phyloP scores from a whole-genome alignment of 441 rosid genomes.

The Pelargonium myrrhifolium region DNA sequence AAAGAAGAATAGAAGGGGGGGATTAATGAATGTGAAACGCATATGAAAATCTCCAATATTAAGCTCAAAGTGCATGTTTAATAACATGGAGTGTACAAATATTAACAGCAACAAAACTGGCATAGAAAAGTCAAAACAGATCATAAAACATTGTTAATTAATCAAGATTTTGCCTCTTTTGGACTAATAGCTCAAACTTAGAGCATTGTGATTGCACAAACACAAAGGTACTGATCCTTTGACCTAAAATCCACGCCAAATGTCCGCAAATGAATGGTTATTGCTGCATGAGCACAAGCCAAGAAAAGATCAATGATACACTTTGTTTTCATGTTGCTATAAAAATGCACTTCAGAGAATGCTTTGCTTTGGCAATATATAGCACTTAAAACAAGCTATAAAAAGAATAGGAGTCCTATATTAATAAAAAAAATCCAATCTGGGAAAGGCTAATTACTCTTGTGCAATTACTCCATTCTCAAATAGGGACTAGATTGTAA shows the following conservation, averaged over 20 bases:
- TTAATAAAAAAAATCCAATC: slow-evolving; percentile 9
- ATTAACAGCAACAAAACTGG: not conserved
- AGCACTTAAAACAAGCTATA: not conserved
- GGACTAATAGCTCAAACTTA: not conserved
- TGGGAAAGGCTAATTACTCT: slow-evolving; percentile 6
- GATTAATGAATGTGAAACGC: slow-evolving; percentile 11
- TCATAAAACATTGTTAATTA: not conserved
- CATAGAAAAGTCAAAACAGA: not conserved
- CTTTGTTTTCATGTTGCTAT: not conserved
- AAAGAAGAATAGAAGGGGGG: not conserved
- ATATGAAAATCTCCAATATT: not conserved
- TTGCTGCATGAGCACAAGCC: not conserved
- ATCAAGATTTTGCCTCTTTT: not conserved
- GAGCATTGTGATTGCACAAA: not conserved
- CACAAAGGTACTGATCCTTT: not conserved
- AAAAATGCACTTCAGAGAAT: not conserved
- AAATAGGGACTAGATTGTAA: not conserved
- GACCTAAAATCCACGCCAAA: not conserved
- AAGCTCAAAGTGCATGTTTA: not conserved
- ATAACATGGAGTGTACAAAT: not conserved
- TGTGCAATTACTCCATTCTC: not conserved
- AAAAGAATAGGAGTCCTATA: slow-evolving; percentile 1
- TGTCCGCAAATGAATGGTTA: not conserved
- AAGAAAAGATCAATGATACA: too few relatives aligned
- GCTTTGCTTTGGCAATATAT: not conserved